Conservation (phyloP, 306 rosid genomes). For the Arachis stenosperma region DNA sequence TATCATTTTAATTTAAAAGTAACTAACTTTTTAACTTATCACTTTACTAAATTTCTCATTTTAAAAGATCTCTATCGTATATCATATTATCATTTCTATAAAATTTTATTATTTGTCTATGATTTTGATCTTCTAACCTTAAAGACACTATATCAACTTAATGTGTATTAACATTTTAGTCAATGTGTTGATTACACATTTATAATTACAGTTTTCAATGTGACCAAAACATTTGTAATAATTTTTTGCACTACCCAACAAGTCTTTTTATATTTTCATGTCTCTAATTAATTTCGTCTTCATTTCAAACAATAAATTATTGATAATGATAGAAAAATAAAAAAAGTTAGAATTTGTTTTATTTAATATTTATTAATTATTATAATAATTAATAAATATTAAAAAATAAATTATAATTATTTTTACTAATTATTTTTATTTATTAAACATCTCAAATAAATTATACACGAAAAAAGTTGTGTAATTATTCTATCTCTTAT, state of each 20-base stretch:
- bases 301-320: not conserved
- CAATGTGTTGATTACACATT: not conserved
- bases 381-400: no score
- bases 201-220: not conserved
- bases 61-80: no score
- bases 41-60: no score
- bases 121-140: not conserved
- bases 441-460: not conserved
- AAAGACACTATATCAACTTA: not conserved
- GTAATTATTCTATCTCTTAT: no score
- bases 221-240: conserved; percentile 13
- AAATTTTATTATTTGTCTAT: not conserved
- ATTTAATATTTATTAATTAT: no score
- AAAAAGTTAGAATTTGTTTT: no score
- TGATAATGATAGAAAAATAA: no score
- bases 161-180: not conserved
- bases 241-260: not conserved
- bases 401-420: no score
- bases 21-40: no score
- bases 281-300: not conserved
- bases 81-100: not conserved
- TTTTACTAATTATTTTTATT: no score
- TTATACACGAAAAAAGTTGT: no score
- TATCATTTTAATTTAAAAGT: no score
- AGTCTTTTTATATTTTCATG: not conserved